Conservation (phyloP, 2,329 filamentous ascomycete genomes). For the Piedraia hortae region DNA sequence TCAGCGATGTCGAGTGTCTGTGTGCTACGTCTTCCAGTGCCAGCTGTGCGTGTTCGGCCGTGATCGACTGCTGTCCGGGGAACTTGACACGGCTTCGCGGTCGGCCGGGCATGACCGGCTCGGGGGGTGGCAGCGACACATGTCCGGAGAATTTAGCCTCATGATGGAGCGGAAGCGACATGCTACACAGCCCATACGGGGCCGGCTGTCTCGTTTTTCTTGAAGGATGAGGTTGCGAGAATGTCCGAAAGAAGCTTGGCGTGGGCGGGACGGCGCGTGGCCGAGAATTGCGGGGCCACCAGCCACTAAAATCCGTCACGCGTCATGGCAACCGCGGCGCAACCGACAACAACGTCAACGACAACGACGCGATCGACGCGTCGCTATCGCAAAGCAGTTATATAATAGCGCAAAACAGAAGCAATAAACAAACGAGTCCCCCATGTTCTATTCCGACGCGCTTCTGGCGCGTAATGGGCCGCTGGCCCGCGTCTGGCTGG, state of each 20-base stretch:
- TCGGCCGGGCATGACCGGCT: slow-evolving; percentile 5
- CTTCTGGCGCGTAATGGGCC: slow-evolving; percentile 91
- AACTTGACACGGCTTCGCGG: slow-evolving; percentile 7
- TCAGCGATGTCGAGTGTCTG: slow-evolving; percentile 56
- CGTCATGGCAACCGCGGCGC: too few species aligned
- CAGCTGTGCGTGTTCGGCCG: slow-evolving; percentile 31
- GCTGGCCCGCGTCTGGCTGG: slow-evolving; percentile 90
- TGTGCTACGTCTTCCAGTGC: slow-evolving; percentile 53
- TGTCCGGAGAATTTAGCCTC: slow-evolving; percentile 3
- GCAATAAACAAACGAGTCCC: too few species aligned
- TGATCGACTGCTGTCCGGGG: slow-evolving; percentile 16
- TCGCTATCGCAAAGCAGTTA: not conserved
- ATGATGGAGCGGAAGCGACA: slow-evolving; percentile 10
- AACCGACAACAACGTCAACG: not conserved
- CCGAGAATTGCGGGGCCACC: too few species aligned
- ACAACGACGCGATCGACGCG: not conserved
- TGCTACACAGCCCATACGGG: slow-evolving; percentile 27
- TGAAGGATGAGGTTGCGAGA: too few species aligned
- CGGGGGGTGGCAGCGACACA: slow-evolving; percentile 20
- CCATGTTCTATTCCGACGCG: slow-evolving; percentile 94
- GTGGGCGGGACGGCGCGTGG: too few species aligned
- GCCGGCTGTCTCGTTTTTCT: too few species aligned
- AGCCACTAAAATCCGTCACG: too few species aligned
- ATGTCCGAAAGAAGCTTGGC: too few species aligned
- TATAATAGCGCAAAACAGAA: not conserved